Evolutionary conservation across 768 basidiomycete species (phyloP).

Genomic region (Royoungia palumana): DNA sequence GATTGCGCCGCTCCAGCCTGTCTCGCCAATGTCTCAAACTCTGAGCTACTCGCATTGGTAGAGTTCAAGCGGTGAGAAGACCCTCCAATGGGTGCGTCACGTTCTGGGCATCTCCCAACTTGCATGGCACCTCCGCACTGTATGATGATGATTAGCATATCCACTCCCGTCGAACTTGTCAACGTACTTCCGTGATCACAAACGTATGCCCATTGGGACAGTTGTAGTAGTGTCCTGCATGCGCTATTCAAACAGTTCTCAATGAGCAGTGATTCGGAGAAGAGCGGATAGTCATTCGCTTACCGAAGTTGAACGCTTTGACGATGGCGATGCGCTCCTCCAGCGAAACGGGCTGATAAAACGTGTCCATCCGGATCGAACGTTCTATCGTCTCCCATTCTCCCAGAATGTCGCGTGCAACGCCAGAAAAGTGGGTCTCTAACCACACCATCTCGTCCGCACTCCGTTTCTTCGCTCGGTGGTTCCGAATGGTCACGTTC

Average conservation of each 20-base stretch:
- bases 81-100: constrained; percentile 53
- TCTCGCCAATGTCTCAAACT: constrained; percentile 46
- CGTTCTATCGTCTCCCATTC: constrained; percentile 46
- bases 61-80: constrained; percentile 36
- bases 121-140: constrained; percentile 61
- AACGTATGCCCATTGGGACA: constrained; percentile 62
- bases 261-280: background rate
- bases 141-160: background rate
- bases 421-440: constrained; percentile 36
- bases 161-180: background rate
- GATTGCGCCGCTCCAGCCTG: constrained; percentile 29
- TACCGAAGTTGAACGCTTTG: constrained; percentile 49
- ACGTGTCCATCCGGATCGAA: constrained; percentile 39
- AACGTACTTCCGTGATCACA: constrained; percentile 50
- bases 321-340: constrained; percentile 52
- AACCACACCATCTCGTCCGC: constrained; percentile 39
- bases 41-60: constrained; percentile 43
- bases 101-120: constrained; percentile 52
- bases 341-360: constrained; percentile 51
- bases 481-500: background rate
- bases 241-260: constrained; percentile 21
- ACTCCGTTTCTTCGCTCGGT: constrained; percentile 25
- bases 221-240: constrained; percentile 46
- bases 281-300: background rate
- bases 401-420: constrained; percentile 37